phyloP scores from a whole-genome alignment of 306 rosid species.

The Acacia crassicarpa region DNA sequence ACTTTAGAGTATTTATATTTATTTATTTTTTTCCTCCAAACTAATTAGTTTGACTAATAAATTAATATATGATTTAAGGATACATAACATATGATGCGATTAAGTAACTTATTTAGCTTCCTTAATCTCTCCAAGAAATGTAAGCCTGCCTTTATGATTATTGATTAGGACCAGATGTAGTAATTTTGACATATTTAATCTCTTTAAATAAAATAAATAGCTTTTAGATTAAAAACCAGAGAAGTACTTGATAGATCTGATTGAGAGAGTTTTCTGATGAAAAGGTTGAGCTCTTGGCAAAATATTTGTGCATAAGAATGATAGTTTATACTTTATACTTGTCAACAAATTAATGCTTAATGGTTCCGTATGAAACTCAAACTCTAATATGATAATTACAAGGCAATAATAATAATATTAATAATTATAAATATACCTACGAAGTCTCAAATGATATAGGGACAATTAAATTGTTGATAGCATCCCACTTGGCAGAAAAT shows the following conservation, averaged over 20 bases:
- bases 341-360: not conserved
- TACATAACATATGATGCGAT: no score
- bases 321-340: not conserved
- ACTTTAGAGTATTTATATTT: no score
- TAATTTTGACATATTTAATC: no score
- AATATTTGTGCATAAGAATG: not conserved
- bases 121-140: no score
- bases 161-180: no score
- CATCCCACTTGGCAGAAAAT: slow-evolving; percentile 58
- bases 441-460: not conserved
- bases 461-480: slow-evolving; percentile 16
- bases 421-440: not conserved
- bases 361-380: slow-evolving; percentile 7
- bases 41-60: no score
- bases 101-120: no score
- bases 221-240: rapidly evolving
- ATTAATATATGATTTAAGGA: no score
- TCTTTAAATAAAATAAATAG: no score
- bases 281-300: not conserved
- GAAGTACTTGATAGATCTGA: not conserved
- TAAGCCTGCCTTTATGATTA: no score
- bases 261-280: not conserved
- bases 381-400: not conserved
- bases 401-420: not conserved
- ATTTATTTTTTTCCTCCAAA: no score